Evolutionary conservation across 2,329 filamentous ascomycete species (phyloP).

Genomic region (Colletotrichum horii): DNA sequence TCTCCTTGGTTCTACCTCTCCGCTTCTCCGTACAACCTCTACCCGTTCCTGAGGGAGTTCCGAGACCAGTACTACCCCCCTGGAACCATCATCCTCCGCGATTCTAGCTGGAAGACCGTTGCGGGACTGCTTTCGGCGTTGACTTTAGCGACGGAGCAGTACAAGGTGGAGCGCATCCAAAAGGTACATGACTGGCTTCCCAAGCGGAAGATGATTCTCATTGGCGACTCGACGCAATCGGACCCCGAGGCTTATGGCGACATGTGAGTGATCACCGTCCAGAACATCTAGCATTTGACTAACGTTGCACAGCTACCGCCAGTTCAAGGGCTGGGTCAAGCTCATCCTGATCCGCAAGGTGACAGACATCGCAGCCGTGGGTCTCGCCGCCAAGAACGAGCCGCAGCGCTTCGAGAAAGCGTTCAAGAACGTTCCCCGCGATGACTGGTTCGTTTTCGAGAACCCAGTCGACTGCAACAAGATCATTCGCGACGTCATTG

Average conservation of each 20-base stretch:
- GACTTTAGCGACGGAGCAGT: slow-evolving; percentile 81
- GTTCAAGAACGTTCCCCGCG: slow-evolving; percentile 74
- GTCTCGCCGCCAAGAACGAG: slow-evolving; percentile 77
- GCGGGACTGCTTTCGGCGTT: slow-evolving; percentile 79
- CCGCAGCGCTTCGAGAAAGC: slow-evolving; percentile 80
- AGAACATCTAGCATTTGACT: neutral
- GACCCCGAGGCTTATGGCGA: slow-evolving; percentile 92
- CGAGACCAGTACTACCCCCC: slow-evolving; percentile 72
- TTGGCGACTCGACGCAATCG: slow-evolving; percentile 90
- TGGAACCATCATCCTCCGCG: slow-evolving; percentile 83
- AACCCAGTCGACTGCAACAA: slow-evolving; percentile 69
- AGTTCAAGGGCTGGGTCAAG: slow-evolving; percentile 77
- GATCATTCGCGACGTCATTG: slow-evolving; percentile 36
- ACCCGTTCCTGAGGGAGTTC: slow-evolving; percentile 83
- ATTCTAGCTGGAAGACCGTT: slow-evolving; percentile 85
- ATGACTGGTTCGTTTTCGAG: slow-evolving; percentile 83
- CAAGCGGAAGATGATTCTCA: slow-evolving; percentile 76
- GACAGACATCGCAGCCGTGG: slow-evolving; percentile 70
- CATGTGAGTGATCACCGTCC: slow-evolving; percentile 54
- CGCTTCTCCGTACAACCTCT: slow-evolving; percentile 92
- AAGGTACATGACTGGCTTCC: slow-evolving; percentile 84
- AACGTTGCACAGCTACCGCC: slow-evolving; percentile 53
- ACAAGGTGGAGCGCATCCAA: slow-evolving; percentile 82
- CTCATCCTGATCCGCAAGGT: slow-evolving; percentile 88
- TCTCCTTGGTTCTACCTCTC: slow-evolving; percentile 93